These are phyloP conservation scores for Pueraria montana DNA, from an alignment of 306 rosid genomes.

Conservation along the genomic window DNA sequence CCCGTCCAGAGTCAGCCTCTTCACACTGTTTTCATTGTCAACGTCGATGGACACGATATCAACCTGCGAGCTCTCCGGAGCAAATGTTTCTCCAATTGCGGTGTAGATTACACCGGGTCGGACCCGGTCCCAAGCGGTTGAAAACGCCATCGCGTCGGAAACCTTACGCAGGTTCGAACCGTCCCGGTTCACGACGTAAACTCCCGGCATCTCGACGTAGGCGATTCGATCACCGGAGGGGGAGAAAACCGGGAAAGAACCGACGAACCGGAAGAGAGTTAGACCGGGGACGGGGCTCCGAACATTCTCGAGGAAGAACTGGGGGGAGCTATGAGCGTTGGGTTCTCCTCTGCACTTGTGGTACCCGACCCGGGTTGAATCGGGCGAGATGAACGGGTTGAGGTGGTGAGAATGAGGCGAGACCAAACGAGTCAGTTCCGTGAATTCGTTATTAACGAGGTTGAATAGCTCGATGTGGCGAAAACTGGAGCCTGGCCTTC, in stretches of 20 bases:
- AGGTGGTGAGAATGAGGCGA: constrained; percentile 75
- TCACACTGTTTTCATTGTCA: constrained; percentile 23
- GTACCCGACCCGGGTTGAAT: constrained; percentile 73
- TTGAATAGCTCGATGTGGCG: constrained; percentile 86
- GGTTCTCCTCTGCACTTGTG: constrained; percentile 78
- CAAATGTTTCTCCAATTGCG: constrained; percentile 71
- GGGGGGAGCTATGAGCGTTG: constrained; percentile 46
- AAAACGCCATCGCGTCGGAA: constrained; percentile 58
- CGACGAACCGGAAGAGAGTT: constrained; percentile 70
- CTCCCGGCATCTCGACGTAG: constrained; percentile 66
- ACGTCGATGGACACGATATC: constrained; percentile 71
- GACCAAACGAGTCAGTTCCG: constrained; percentile 69
- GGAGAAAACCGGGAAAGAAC: constrained; percentile 82
- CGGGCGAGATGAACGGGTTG: constrained; percentile 89
- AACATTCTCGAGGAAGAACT: constrained; percentile 65
- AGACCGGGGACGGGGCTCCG: constrained; percentile 63
- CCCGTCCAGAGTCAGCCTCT: constrained; percentile 71
- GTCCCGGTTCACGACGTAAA: constrained; percentile 73
- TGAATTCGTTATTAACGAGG: constrained; percentile 64
- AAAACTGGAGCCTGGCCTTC: constrained; percentile 63
- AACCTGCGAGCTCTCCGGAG: constrained; percentile 68
- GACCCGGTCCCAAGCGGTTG: constrained; percentile 80
- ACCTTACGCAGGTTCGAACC: constrained; percentile 73
- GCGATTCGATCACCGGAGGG: constrained; percentile 74
- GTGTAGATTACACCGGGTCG: constrained; percentile 72